Conservation (phyloP, 306 rosid genomes). For the Datisca glomerata region DNA sequence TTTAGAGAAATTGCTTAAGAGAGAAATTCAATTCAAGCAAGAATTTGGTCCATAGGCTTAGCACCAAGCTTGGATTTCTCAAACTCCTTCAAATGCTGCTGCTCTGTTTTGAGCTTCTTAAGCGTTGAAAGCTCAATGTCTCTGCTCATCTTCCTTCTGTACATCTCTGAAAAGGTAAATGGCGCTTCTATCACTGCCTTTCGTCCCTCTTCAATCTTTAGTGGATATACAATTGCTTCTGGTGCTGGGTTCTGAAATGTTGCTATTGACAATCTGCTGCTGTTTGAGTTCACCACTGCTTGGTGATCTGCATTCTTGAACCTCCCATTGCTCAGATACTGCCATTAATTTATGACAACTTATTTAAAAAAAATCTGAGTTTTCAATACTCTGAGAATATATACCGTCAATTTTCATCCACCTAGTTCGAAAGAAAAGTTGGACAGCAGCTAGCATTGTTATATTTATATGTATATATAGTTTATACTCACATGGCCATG, state of each 20-base stretch:
- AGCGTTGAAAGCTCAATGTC: constrained; percentile 35
- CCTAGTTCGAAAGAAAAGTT: not conserved
- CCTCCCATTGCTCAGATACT: constrained; percentile 74
- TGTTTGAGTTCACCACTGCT: constrained; percentile 76
- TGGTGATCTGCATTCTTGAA: constrained; percentile 85
- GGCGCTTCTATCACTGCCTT: constrained; percentile 32
- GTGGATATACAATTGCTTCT: constrained; percentile 39
- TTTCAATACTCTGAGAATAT: no score
- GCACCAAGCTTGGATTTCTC: constrained; percentile 4
- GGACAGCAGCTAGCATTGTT: not conserved
- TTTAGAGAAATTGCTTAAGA: no score
- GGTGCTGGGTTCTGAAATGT: constrained; percentile 59
- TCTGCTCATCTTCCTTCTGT: constrained; percentile 39
- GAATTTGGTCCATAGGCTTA: constrained; percentile 27
- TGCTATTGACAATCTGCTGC: constrained; percentile 61
- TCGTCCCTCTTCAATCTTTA: constrained; percentile 35
- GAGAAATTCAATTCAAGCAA: no score
- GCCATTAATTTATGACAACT: no score
- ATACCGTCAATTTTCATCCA: no score
- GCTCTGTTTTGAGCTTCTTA: constrained; percentile 35
- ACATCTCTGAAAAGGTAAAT: constrained; percentile 46
- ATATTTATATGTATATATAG: no score
- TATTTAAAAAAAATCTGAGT: not conserved
- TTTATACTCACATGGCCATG: constrained; percentile 52
- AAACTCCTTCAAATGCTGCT: constrained; percentile 6